These are phyloP conservation scores for Suillus placidus DNA, from an alignment of 768 basidiomycete species.

Conservation along the genomic window DNA sequence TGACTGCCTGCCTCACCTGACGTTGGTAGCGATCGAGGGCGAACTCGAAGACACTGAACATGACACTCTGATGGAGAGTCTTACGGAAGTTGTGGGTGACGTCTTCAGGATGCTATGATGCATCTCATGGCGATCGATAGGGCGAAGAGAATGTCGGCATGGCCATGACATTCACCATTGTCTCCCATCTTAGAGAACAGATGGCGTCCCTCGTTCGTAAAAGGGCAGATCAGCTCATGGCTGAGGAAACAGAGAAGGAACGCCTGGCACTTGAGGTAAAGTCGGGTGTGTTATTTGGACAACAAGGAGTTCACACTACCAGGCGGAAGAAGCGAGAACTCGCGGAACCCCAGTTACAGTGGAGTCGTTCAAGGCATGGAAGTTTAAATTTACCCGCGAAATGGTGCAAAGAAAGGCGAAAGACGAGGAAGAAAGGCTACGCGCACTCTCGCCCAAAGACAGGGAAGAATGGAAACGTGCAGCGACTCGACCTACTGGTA, in stretches of 20 bases:
- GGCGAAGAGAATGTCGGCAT: conserved; percentile 88
- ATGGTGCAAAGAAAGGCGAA: conserved; percentile 54
- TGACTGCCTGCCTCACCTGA: conserved; percentile 75
- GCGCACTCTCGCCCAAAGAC: conserved; percentile 74
- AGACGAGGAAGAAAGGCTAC: conserved; percentile 81
- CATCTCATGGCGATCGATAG: conserved; percentile 37
- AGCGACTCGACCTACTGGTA: conserved; percentile 68
- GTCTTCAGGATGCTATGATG: neutral
- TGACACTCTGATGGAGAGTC: conserved; percentile 53
- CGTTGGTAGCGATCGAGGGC: conserved; percentile 64
- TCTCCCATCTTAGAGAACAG: conserved; percentile 81
- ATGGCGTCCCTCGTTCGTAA: conserved; percentile 63
- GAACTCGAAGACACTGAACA: conserved; percentile 64
- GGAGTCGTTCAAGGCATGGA: conserved; percentile 83
- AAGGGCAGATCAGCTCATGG: conserved; percentile 56
- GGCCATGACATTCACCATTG: conserved; percentile 97
- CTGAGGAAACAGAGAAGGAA: conserved; percentile 74
- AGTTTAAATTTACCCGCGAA: conserved; percentile 75
- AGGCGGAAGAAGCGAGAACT: conserved; percentile 88
- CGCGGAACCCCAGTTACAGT: conserved; percentile 90
- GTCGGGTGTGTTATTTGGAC: neutral
- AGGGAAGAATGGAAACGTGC: conserved; percentile 79
- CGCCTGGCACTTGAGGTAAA: conserved; percentile 74
- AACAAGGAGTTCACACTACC: conserved; percentile 10
- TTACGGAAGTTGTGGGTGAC: conserved; percentile 57